Percentiles rank a stretch among this genome's conserved stretches.
These are phyloP conservation scores for Stagonosporopsis tanaceti DNA, from an alignment of 2,329 filamentous ascomycete genomes.

Conservation along the genomic window DNA sequence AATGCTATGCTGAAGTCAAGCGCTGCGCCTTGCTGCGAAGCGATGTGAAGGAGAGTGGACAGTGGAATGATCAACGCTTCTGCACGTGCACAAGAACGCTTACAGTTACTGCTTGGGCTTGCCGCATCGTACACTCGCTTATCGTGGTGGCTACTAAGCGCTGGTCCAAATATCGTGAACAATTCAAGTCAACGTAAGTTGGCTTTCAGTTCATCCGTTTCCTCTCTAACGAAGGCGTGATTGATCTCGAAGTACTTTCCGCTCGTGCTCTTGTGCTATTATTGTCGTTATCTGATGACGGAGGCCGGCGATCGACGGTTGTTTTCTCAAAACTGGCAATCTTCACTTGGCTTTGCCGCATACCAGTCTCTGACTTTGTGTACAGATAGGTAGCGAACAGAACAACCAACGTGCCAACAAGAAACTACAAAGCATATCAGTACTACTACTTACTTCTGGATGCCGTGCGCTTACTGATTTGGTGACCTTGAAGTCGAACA, in stretches of 20 bases:
- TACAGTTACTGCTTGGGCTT: too few relatives aligned
- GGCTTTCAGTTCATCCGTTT: conserved; percentile 36
- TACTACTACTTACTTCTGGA: conserved; percentile 6
- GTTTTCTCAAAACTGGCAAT: conserved; percentile 82
- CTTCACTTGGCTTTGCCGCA: conserved; percentile 67
- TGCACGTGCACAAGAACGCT: too few relatives aligned
- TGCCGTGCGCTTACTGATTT: conserved; percentile 34
- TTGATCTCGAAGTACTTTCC: conserved; percentile 27
- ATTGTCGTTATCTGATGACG: conserved; percentile 30
- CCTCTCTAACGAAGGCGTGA: conserved; percentile 34
- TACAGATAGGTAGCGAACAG: conserved; percentile 87
- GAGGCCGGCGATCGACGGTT: conserved; percentile 58
- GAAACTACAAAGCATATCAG: conserved; percentile 66
- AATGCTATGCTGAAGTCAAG: too few relatives aligned
- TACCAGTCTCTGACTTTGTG: conserved; percentile 67
- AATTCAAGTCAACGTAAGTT: background rate
- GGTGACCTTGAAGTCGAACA: conserved; percentile 82
- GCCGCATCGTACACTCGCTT: too few relatives aligned
- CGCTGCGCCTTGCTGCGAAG: too few relatives aligned
- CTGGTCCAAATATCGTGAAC: background rate
- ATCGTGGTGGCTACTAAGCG: too few relatives aligned
- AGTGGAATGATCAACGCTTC: too few relatives aligned
- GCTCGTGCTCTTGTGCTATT: conserved; percentile 14
- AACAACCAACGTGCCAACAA: conserved; percentile 80
- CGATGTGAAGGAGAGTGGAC: too few relatives aligned